Percentiles rank a stretch among this genome's conserved stretches.
Conservation (phyloP, 73 alveolate species). For the Diophrys sp. region DNA sequence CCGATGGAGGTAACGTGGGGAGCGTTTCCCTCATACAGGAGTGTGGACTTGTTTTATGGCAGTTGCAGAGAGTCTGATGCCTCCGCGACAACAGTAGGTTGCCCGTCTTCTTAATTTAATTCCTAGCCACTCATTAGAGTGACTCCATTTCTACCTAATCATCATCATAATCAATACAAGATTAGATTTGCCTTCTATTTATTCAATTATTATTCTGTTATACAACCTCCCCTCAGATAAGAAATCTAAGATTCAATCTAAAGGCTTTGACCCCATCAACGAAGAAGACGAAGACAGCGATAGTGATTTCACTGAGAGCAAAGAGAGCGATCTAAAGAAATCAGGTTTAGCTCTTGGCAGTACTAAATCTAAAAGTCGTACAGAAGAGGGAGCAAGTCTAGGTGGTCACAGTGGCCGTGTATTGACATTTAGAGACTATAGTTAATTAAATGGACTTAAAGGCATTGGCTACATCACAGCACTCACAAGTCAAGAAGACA, state of each 20-base stretch:
- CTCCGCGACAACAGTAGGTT: too few species aligned
- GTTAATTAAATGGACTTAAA: background rate
- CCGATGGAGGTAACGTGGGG: too few species aligned
- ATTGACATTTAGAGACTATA: conserved; percentile 4
- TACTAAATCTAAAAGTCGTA: background rate
- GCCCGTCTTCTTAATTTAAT: too few species aligned
- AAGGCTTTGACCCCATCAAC: conserved; percentile 3
- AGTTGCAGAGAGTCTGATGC: too few species aligned
- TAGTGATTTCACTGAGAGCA: background rate
- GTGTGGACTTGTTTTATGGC: too few species aligned
- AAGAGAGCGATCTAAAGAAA: background rate
- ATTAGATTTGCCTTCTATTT: too few species aligned
- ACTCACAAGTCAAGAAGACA: too few species aligned
- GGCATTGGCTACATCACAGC: background rate
- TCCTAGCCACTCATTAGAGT: too few species aligned
- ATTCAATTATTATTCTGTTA: too few species aligned
- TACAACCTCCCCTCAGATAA: background rate
- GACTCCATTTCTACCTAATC: too few species aligned
- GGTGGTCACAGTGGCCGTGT: background rate
- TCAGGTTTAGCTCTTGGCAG: background rate
- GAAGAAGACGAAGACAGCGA: conserved; percentile 8
- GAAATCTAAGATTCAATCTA: background rate
- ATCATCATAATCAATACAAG: too few species aligned
- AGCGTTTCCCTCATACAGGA: too few species aligned
- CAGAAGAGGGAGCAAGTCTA: background rate